Base-by-base conservation (phyloP, 768 basidiomycete genomes). In the Trametes meyenii region DNA sequence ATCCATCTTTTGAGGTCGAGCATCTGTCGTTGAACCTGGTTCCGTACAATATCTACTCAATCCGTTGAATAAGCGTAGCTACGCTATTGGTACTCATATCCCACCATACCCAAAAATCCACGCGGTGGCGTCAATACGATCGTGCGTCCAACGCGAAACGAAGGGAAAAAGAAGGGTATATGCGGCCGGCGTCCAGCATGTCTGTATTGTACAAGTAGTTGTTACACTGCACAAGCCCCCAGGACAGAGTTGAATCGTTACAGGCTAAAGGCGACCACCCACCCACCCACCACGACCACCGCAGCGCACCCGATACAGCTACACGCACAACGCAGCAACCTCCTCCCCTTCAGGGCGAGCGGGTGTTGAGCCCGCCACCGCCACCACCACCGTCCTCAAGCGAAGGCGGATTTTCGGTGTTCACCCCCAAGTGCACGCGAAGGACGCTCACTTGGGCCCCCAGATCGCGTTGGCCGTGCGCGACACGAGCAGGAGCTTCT, bases 401-500 rank as follows among this genome's bases (percentile, higher is more conserved):
- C n/a, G 1, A 14, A 17, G 17, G 40, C 16, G 42, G 3, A 42
- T 42, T 19, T 6, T 16, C 21, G 8, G 44, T 5, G 21, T 11
- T 5, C 10, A 45, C 44, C 21, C 5, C 35, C 5, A 24, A 3
- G 2, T 3, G 46, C 24, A 11, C 23, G 23, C 12, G 11, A 23
- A 3, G 33, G 12, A 2, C 42, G 19, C 23, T 50, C 40, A 60
- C 26, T 40, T 57, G 29, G 63, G 59, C 11, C 55, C 23, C 78
- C 78, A 79, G 62, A 79, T 71, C 45, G 71, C 70, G 38, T 63
- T 58, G n/a, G 79, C 78, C 17, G 75, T 71, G 21, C 75, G 71
- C 36, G 71, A 70, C 39, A 77, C 73, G 38, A 79, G 70, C 44
- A 64, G 6, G 16, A 78, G 69, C 69, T 78, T 78, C 42, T 66